Percentiles rank a stretch among this genome's conserved stretches.
These are phyloP conservation scores for Handroanthus guayacan DNA, from an alignment of 257 asterid species.

Conservation along the genomic window DNA sequence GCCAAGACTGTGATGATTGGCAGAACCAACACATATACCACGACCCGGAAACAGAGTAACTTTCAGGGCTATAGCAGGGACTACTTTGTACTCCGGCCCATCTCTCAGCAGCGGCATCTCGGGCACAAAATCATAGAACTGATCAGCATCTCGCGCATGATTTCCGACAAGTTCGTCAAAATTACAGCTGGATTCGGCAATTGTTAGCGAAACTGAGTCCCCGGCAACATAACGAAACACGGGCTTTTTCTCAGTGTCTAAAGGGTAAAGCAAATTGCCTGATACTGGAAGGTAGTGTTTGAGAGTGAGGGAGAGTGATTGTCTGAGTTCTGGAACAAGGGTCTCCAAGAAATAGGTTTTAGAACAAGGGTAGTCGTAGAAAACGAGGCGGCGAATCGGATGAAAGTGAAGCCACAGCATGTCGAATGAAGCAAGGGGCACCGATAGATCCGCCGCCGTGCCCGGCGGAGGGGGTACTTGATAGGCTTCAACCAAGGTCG, in stretches of 20 bases:
- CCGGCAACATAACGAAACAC: conserved; percentile 43
- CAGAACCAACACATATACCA: conserved; percentile 52
- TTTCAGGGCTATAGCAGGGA: conserved; percentile 51
- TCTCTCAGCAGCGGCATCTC: conserved; percentile 32
- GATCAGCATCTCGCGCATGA: conserved; percentile 48
- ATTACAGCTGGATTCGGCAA: conserved; percentile 44
- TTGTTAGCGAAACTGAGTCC: conserved; percentile 44
- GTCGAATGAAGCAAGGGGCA: conserved; percentile 56
- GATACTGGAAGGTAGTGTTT: conserved; percentile 53
- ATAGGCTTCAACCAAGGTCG: conserved; percentile 32
- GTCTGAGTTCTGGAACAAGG: conserved; percentile 52
- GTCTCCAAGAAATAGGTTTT: conserved; percentile 40
- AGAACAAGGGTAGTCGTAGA: conserved; percentile 48
- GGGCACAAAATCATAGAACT: conserved; percentile 50
- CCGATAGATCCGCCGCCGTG: conserved; percentile 29
- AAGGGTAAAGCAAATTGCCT: conserved; percentile 49
- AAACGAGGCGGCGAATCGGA: conserved; percentile 48
- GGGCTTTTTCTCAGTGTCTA: conserved; percentile 35
- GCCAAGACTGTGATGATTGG: conserved; percentile 48
- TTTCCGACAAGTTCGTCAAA: conserved; percentile 41
- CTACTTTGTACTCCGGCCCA: conserved; percentile 25
- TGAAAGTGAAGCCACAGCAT: conserved; percentile 49
- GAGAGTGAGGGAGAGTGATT: conserved; percentile 61
- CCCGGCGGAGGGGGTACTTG: conserved; percentile 42
- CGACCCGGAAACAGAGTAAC: conserved; percentile 50